Conservation (phyloP, 2,329 filamentous ascomycete genomes). For the Elsinoe australis region DNA sequence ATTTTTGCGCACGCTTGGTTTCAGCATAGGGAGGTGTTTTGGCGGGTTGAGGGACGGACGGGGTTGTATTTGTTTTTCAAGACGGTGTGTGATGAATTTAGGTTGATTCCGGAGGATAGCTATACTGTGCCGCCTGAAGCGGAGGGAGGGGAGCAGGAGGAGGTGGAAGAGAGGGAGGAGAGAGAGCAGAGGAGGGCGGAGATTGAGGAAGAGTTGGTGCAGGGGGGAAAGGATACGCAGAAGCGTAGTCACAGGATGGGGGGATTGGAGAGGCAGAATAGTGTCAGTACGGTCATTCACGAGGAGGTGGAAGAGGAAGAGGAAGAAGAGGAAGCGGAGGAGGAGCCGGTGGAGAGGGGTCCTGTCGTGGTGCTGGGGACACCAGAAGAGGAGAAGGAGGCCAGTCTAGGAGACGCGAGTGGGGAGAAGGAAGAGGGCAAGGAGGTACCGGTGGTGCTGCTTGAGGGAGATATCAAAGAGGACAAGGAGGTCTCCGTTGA, state of each 20-base stretch:
- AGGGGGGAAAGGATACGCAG: slow-evolving; percentile 37
- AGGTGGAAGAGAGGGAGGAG: slow-evolving; percentile 17
- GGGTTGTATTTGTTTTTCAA: slow-evolving; percentile 96
- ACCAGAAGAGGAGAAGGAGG: slow-evolving; percentile 10
- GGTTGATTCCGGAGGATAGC: slow-evolving; percentile 82
- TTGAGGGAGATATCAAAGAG: slow-evolving; percentile 19
- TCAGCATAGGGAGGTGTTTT: slow-evolving; percentile 90
- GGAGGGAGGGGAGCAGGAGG: slow-evolving; percentile 41
- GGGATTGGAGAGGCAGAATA: slow-evolving; percentile 70
- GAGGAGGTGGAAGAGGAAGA: slow-evolving; percentile 64
- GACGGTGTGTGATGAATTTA: slow-evolving; percentile 87
- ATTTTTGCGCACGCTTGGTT: slow-evolving; percentile 99
- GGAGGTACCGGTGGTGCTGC: background rate
- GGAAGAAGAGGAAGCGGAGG: slow-evolving; percentile 24
- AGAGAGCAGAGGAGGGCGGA: slow-evolving; percentile 20
- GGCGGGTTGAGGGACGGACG: slow-evolving; percentile 83
- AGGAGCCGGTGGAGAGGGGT: slow-evolving; percentile 13
- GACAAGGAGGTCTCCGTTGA: slow-evolving; percentile 22
- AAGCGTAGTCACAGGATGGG: slow-evolving; percentile 59
- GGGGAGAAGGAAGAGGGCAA: background rate
- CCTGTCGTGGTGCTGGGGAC: slow-evolving; percentile 18
- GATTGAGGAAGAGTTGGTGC: slow-evolving; percentile 25
- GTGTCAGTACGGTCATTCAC: slow-evolving; percentile 72
- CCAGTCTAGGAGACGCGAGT: slow-evolving; percentile 19
- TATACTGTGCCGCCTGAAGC: slow-evolving; percentile 93